Evolutionary conservation across 2,329 filamentous ascomycete species (phyloP).

Genomic region (Penicillium olsonii): DNA sequence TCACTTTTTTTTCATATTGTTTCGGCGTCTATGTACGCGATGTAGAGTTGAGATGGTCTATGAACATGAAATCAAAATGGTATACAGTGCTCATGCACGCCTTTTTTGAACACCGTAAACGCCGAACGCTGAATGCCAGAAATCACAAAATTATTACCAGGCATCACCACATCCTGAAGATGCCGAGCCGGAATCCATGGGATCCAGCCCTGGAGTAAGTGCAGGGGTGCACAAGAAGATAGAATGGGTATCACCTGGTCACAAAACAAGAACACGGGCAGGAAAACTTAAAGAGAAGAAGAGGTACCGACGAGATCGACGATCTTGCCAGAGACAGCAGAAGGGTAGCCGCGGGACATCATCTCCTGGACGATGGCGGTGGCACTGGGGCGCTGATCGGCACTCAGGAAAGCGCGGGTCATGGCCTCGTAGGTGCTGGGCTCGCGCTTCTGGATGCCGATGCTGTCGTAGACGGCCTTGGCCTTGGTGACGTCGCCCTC

Average conservation of each 20-base stretch:
- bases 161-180: conserved; percentile 29
- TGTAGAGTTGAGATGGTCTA: conserved; percentile 32
- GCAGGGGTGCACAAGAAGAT: conserved; percentile 19
- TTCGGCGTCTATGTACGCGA: conserved; percentile 20
- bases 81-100: conserved; percentile 20
- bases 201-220: conserved; percentile 36
- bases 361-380: conserved; percentile 85
- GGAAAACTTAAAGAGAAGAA: conserved; percentile 25
- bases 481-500: conserved; percentile 80
- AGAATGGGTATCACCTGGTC: conserved; percentile 8
- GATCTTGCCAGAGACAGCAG: conserved; percentile 90
- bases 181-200: conserved; percentile 32
- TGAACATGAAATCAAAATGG: conserved; percentile 23
- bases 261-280: conserved; percentile 6
- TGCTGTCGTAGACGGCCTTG: conserved; percentile 74
- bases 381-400: conserved; percentile 75
- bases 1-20: conserved; percentile 27
- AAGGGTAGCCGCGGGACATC: conserved; percentile 84
- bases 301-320: conserved; percentile 73
- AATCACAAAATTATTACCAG: conserved; percentile 15
- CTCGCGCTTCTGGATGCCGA: conserved; percentile 78
- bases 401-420: conserved; percentile 87
- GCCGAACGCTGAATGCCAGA: conserved; percentile 27
- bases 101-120: conserved; percentile 24
- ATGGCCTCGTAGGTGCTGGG: conserved; percentile 99